These are phyloP conservation scores for Breviolum minutum DNA, from an alignment of 73 alveolate genomes.

Conservation along the genomic window DNA sequence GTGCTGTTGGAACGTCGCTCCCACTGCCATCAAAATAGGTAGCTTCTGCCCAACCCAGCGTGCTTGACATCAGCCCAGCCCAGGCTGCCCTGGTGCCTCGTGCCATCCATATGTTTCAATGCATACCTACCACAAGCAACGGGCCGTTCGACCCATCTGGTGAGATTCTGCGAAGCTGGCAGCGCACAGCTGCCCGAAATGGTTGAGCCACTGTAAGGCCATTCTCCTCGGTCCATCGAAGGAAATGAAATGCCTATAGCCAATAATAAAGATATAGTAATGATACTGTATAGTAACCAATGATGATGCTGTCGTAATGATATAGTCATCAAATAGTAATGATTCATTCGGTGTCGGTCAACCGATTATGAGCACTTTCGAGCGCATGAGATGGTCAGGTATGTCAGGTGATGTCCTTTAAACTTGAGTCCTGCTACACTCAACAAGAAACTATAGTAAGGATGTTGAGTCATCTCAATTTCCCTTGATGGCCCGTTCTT, in stretches of 20 bases:
- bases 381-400: too few relatives aligned
- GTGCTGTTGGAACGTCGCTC: neutral
- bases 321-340: too few relatives aligned
- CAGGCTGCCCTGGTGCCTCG: neutral
- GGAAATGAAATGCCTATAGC: neutral
- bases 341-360: neutral
- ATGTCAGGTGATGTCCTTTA: neutral
- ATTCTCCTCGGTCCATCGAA: neutral
- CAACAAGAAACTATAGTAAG: neutral
- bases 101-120: neutral
- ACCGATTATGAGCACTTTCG: too few relatives aligned
- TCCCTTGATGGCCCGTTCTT: neutral
- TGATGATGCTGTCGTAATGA: too few relatives aligned
- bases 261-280: neutral
- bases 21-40: neutral
- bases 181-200: neutral
- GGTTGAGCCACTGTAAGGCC: conserved; percentile 30
- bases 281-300: too few relatives aligned
- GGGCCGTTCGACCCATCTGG: neutral
- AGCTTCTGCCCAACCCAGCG: too few relatives aligned
- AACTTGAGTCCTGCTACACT: neutral
- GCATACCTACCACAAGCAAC: neutral
- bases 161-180: neutral
- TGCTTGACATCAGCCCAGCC: neutral
- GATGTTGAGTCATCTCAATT: neutral